phyloP scores from a whole-genome alignment of 495 filamentous ascomycete species.

The Hamigera avellanea region DNA sequence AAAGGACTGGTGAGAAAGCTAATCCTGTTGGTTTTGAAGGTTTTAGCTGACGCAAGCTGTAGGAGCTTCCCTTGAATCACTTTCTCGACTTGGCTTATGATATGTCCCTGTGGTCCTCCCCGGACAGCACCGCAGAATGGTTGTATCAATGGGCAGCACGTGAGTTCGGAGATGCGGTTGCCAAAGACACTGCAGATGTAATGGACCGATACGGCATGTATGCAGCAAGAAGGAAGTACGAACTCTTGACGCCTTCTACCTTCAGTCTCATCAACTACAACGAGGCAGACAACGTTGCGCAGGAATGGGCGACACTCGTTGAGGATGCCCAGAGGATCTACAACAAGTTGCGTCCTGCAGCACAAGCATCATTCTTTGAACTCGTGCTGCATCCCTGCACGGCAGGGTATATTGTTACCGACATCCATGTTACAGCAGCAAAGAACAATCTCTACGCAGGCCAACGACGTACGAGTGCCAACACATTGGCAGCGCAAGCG shows the following conservation, averaged over 20 bases:
- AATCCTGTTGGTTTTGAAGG: too few relatives aligned
- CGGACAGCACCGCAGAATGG: conserved; percentile 45
- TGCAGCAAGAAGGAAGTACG: conserved; percentile 54
- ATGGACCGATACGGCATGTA: conserved; percentile 52
- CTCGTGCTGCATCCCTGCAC: conserved; percentile 57
- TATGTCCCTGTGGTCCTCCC: conserved; percentile 35
- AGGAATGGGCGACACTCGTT: conserved; percentile 49
- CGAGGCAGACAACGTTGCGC: conserved; percentile 53
- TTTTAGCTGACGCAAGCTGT: conserved; percentile 30
- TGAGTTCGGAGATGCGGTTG: conserved; percentile 43
- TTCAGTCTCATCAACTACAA: conserved; percentile 61
- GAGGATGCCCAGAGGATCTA: conserved; percentile 44
- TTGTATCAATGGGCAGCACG: conserved; percentile 44
- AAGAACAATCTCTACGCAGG: conserved; percentile 51
- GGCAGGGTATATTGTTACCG: conserved; percentile 47
- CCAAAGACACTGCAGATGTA: conserved; percentile 39
- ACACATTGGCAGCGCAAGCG: conserved; percentile 45
- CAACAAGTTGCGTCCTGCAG: conserved; percentile 30
- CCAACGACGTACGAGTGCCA: conserved; percentile 56
- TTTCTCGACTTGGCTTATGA: conserved; percentile 60
- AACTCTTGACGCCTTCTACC: conserved; percentile 49
- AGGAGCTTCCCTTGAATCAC: conserved; percentile 58
- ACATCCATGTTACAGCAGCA: conserved; percentile 49
- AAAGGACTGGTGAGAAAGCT: conserved; percentile 6
- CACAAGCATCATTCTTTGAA: conserved; percentile 54